Percentiles rank a stretch among this genome's conserved stretches.
Conservation (phyloP, 495 filamentous ascomycete genomes). For the Penicillium robsamsonii region DNA sequence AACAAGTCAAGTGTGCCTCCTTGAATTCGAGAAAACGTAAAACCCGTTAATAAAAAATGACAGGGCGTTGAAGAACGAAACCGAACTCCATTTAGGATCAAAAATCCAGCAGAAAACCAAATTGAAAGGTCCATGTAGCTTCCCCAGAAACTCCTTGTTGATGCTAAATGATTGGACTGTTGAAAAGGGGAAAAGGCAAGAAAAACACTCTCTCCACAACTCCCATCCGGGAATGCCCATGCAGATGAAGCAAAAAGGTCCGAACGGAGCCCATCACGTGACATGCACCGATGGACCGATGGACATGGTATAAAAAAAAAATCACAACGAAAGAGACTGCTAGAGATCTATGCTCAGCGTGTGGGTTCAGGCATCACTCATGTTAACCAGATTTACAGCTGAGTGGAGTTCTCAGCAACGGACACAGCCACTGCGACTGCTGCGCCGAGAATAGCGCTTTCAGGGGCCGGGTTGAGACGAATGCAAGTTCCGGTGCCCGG, state of each 20-base stretch:
- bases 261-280: constrained; percentile 7
- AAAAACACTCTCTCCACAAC: constrained; percentile 5
- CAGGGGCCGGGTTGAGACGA: constrained; percentile 48
- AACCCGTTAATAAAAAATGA: neutral
- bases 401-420: constrained; percentile 24
- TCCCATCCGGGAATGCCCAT: constrained; percentile 10
- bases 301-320: constrained; percentile 5
- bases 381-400: constrained; percentile 8
- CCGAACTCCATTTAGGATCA: constrained; percentile 7
- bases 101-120: constrained; percentile 5
- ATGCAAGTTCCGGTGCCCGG: constrained; percentile 27
- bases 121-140: constrained; percentile 9
- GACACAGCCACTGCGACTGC: constrained; percentile 56
- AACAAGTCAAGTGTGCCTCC: neutral
- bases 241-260: constrained; percentile 3
- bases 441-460: constrained; percentile 56
- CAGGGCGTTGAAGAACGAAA: neutral
- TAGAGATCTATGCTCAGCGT: constrained; percentile 16
- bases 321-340: constrained; percentile 20
- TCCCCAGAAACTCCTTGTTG: constrained; percentile 19
- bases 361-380: constrained; percentile 16
- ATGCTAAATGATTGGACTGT: constrained; percentile 12
- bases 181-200: neutral
- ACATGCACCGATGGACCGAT: constrained; percentile 22
- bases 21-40: neutral